Evolutionary conservation across 306 rosid species (phyloP).

Genomic region (Senna tora): DNA sequence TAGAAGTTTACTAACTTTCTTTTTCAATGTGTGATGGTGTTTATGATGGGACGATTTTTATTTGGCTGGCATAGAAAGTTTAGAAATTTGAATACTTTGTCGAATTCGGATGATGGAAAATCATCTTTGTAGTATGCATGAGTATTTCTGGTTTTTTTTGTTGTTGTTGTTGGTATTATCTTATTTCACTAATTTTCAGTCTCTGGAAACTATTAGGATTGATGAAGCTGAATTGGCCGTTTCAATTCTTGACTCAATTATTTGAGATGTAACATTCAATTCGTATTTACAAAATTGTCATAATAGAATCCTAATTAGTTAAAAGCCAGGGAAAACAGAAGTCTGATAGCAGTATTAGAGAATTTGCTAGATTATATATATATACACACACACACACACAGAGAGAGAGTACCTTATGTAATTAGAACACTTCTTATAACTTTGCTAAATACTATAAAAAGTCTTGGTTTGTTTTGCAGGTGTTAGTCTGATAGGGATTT

Average conservation of each 20-base stretch:
- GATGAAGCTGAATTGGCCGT: slow-evolving; percentile 17
- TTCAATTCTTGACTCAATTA: slow-evolving; percentile 10
- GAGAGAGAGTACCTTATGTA: background rate
- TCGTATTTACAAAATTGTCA: slow-evolving; percentile 6
- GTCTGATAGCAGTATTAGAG: slow-evolving; percentile 19
- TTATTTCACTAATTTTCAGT: background rate
- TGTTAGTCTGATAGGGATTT: slow-evolving; percentile 19
- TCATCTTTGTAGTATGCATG: background rate
- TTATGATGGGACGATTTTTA: background rate
- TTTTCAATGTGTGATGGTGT: background rate
- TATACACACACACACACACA: background rate
- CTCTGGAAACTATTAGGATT: slow-evolving; percentile 1
- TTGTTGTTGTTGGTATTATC: background rate
- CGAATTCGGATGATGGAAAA: no score
- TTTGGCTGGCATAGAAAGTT: background rate
- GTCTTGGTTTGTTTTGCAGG: slow-evolving; percentile 15
- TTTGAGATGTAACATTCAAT: slow-evolving; percentile 16
- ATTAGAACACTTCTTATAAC: background rate
- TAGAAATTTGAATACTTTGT: background rate
- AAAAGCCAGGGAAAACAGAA: slow-evolving; percentile 3
- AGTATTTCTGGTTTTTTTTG: slow-evolving; percentile 7
- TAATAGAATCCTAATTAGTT: slow-evolving; percentile 2
- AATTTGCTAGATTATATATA: background rate
- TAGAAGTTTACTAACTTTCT: background rate
- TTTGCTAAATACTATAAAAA: background rate